A percentile compares a stretch with the other conserved stretches of the same genome.
phyloP scores from a whole-genome alignment of 179 eudicot species.

The Patellifolia procumbens region DNA sequence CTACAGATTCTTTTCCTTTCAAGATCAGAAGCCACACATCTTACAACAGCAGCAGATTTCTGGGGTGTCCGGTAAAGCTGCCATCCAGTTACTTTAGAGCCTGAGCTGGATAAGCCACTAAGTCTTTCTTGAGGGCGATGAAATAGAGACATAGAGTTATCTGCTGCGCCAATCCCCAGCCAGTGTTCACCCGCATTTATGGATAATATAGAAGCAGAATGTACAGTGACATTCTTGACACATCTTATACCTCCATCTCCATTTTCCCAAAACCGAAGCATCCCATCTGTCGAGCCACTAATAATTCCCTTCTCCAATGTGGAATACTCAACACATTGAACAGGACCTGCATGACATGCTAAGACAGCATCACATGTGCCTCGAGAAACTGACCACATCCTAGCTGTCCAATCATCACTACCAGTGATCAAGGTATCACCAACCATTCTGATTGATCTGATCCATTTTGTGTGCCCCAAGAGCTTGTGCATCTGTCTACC shows the following conservation, averaged over 20 bases:
- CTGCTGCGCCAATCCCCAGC: slow-evolving; percentile 86
- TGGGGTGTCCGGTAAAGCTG: slow-evolving; percentile 79
- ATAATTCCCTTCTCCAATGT: slow-evolving; percentile 64
- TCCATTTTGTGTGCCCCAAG: slow-evolving; percentile 77
- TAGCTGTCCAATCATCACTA: slow-evolving; percentile 96
- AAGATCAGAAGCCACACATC: slow-evolving; percentile 76
- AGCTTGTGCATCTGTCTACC: slow-evolving; percentile 83
- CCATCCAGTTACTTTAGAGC: slow-evolving; percentile 78
- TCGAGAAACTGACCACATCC: slow-evolving; percentile 83
- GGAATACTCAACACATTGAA: slow-evolving; percentile 64
- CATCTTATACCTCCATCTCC: slow-evolving; percentile 59
- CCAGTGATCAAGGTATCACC: slow-evolving; percentile 81
- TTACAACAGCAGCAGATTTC: slow-evolving; percentile 62
- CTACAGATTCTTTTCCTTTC: slow-evolving; percentile 87
- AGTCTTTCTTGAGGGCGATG: slow-evolving; percentile 71
- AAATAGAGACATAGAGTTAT: slow-evolving; percentile 83
- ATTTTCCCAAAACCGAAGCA: slow-evolving; percentile 80
- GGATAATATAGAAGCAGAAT: slow-evolving; percentile 54
- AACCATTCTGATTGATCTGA: slow-evolving; percentile 73
- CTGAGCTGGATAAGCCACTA: slow-evolving; percentile 41
- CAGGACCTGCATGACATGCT: slow-evolving; percentile 76
- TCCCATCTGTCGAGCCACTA: slow-evolving; percentile 83
- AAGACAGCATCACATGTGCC: slow-evolving; percentile 84
- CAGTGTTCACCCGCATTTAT: slow-evolving; percentile 69
- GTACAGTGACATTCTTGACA: slow-evolving; percentile 66